Evolutionary conservation across 768 basidiomycete genomes (phyloP).

Genomic region (Lactarius sanguifluus): DNA sequence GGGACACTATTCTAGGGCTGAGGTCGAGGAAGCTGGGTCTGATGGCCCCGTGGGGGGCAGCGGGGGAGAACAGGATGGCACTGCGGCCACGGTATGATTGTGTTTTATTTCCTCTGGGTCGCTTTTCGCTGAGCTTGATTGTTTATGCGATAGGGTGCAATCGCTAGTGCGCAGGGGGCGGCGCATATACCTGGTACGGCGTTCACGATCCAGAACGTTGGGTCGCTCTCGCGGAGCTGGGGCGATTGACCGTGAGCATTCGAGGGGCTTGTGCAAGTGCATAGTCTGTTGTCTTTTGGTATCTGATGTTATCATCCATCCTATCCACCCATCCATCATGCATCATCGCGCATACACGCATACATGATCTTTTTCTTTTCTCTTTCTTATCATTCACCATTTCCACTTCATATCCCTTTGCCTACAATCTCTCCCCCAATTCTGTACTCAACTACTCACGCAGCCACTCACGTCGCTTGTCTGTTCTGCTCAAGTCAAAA

Average conservation of each 20-base stretch:
- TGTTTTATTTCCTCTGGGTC: background rate
- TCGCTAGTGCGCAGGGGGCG: background rate
- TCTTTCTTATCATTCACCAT: background rate
- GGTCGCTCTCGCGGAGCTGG: constrained; percentile 38
- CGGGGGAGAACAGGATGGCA: background rate
- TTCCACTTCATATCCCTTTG: background rate
- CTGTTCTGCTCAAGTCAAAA: background rate
- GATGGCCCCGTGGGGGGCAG: background rate
- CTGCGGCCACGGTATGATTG: background rate
- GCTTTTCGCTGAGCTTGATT: background rate
- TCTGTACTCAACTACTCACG: background rate
- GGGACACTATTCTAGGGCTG: background rate
- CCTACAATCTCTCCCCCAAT: background rate
- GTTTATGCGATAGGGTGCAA: background rate
- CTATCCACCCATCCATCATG: constrained; percentile 3
- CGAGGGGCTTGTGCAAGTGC: background rate
- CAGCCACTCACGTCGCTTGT: background rate
- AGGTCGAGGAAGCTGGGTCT: background rate
- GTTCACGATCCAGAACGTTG: constrained; percentile 36
- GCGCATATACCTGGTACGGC: constrained; percentile 19
- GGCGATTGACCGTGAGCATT: constrained; percentile 32
- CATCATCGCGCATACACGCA: background rate
- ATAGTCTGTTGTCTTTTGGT: background rate
- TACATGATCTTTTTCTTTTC: background rate
- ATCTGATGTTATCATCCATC: constrained; percentile 7